phyloP scores from a whole-genome alignment of 108 stramenopile species.

The Conticribra weissflogii region DNA sequence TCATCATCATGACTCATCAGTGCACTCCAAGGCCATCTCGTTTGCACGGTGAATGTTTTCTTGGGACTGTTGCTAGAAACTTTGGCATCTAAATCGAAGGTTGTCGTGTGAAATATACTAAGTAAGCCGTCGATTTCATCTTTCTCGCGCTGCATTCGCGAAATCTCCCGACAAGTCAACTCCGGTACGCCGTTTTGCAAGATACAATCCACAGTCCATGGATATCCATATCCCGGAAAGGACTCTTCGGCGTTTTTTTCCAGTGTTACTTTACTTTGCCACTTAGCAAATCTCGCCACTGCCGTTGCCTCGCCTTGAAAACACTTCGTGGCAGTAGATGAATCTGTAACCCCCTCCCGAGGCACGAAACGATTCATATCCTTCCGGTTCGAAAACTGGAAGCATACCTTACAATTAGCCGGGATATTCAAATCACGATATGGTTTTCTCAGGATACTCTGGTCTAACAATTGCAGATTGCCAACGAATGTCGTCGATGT shows the following conservation, averaged over 20 bases:
- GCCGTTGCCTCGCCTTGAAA: constrained; percentile 12
- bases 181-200: constrained; percentile 28
- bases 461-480: constrained; percentile 2
- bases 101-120: constrained; percentile 10
- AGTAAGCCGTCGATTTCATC: neutral
- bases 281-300: constrained; percentile 10
- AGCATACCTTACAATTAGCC: constrained; percentile 26
- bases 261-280: constrained; percentile 9
- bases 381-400: constrained; percentile 21
- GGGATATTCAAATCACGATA: neutral
- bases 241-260: too few species aligned
- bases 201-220: constrained; percentile 29
- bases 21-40: constrained; percentile 30
- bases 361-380: constrained; percentile 5
- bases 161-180: constrained; percentile 27
- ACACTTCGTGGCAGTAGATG: constrained; percentile 13
- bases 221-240: constrained; percentile 31
- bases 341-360: neutral
- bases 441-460: neutral
- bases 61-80: too few species aligned
- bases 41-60: neutral
- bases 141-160: constrained; percentile 10
- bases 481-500: constrained; percentile 19
- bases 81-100: neutral
- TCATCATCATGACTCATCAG: constrained; percentile 32